A percentile compares a stretch with the other conserved stretches of the same genome.
These are phyloP conservation scores for Saccharomycopsis selenospora DNA, from an alignment of 805 yeast genomes.

Conservation along the genomic window DNA sequence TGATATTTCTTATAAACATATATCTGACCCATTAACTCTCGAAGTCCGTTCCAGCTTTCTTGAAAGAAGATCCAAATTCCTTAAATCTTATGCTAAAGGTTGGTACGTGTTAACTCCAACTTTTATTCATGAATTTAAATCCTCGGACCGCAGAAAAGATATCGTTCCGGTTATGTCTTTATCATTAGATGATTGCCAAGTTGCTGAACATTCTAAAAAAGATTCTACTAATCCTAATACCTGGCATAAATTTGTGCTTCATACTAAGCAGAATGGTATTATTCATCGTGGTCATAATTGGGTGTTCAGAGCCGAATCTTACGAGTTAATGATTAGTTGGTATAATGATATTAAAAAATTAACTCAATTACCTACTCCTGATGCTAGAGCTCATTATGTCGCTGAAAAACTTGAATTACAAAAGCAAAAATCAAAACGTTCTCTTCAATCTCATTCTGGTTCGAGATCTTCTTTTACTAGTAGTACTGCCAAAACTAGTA, in stretches of 20 bases:
- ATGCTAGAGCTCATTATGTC: conserved; percentile 45
- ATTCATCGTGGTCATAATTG: conserved; percentile 81
- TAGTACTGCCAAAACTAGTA: conserved; percentile 2
- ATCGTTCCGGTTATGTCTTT: conserved; percentile 78
- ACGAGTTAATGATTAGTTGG: conserved; percentile 78
- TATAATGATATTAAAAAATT: conserved; percentile 65
- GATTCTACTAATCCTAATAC: conserved; percentile 50
- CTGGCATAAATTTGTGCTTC: conserved; percentile 69
- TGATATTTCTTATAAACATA: conserved; percentile 60
- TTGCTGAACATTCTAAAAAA: conserved; percentile 75
- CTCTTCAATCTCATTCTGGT: conserved; percentile 4
- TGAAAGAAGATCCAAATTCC: conserved; percentile 84
- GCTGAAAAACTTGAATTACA: conserved; percentile 24
- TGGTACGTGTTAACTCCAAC: conserved; percentile 89
- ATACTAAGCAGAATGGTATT: conserved; percentile 66
- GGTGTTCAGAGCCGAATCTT: conserved; percentile 89
- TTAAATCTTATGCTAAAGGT: conserved; percentile 85
- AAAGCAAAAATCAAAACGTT: conserved; percentile 13
- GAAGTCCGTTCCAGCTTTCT: conserved; percentile 71
- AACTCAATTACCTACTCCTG: conserved; percentile 55
- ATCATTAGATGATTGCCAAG: conserved; percentile 68
- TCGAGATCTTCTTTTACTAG: conserved; percentile 1
- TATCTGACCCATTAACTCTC: conserved; percentile 58
- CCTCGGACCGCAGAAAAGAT: conserved; percentile 74
- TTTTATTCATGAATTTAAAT: conserved; percentile 83